Conservation (phyloP, 345 rosid species). For the Melaleuca alternifolia region DNA sequence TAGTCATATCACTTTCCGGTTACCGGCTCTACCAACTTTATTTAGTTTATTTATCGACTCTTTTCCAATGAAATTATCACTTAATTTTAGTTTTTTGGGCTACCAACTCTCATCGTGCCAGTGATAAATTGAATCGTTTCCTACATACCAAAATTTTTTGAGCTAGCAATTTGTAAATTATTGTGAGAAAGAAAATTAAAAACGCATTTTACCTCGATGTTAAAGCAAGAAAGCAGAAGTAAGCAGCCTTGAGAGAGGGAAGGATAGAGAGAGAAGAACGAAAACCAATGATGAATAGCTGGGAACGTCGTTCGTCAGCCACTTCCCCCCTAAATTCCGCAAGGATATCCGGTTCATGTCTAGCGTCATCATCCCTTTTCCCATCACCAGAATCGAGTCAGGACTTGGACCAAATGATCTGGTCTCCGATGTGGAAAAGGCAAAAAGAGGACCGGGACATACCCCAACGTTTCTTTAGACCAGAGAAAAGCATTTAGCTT, state of each 20-base stretch:
- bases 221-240: background rate
- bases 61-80: background rate
- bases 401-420: background rate
- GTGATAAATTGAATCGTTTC: background rate
- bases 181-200: background rate
- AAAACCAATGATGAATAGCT: background rate
- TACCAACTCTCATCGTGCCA: background rate
- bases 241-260: background rate
- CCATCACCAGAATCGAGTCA: no score
- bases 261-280: background rate
- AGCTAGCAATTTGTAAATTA: background rate
- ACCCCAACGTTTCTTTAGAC: background rate
- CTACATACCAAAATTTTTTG: background rate
- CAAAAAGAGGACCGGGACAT: background rate
- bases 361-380: background rate
- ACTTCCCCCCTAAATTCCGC: background rate
- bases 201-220: background rate
- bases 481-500: background rate
- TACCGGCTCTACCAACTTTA: background rate
- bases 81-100: background rate
- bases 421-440: background rate
- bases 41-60: background rate
- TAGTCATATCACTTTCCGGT: background rate
- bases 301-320: background rate
- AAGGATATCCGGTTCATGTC: background rate